phyloP scores from a whole-genome alignment of 352 stramenopile species.

The Globisporangium paroecandrum region DNA sequence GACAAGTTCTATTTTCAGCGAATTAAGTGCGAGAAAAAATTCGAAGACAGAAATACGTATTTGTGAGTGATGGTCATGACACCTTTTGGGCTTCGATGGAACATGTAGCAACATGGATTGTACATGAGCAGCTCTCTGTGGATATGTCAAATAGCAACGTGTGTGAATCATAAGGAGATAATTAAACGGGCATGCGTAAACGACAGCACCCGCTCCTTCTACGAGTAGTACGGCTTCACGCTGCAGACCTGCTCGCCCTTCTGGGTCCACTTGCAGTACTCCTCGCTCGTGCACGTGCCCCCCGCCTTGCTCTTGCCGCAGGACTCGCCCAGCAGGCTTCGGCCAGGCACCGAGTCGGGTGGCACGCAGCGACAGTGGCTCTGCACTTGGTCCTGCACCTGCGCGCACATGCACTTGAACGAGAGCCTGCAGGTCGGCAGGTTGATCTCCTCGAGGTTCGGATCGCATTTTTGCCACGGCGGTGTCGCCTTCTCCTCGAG shows the following conservation, averaged over 20 bases:
- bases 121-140: too few relatives aligned
- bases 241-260: slow-evolving; percentile 29
- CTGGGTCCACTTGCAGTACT: slow-evolving; percentile 47
- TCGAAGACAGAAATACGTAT: background rate
- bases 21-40: background rate
- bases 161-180: background rate
- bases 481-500: slow-evolving; percentile 30
- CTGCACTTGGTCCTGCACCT: slow-evolving; percentile 9
- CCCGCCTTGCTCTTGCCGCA: slow-evolving; percentile 23
- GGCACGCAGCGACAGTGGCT: slow-evolving; percentile 29
- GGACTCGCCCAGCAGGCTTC: slow-evolving; percentile 17
- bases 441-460: slow-evolving; percentile 28
- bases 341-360: slow-evolving; percentile 33
- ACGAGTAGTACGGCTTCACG: slow-evolving; percentile 41
- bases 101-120: too few relatives aligned
- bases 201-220: background rate
- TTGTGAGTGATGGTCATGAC: background rate
- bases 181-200: background rate
- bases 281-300: slow-evolving; percentile 21
- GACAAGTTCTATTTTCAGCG: background rate
- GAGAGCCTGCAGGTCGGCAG: slow-evolving; percentile 34
- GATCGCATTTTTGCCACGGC: slow-evolving; percentile 35
- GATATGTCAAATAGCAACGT: background rate
- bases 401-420: slow-evolving; percentile 34
- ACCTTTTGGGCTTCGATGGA: too few relatives aligned